Evolutionary conservation across 2,329 filamentous ascomycete genomes (phyloP).

Genomic region (Fusarium piperis): DNA sequence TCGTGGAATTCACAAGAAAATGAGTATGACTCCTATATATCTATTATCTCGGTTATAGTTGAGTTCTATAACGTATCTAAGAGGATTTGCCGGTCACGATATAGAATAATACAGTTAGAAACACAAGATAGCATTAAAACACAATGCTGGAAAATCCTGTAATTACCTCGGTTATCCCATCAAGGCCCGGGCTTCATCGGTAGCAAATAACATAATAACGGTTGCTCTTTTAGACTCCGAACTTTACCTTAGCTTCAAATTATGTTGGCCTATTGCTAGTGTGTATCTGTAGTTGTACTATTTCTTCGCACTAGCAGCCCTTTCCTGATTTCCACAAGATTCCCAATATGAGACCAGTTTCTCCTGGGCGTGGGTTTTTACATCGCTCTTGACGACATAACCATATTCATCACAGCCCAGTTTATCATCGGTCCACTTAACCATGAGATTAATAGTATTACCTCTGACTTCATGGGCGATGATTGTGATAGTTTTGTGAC

Average conservation of each 20-base stretch:
- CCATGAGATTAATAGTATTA: background rate
- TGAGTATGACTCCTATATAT: too few species aligned
- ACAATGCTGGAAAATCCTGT: too few species aligned
- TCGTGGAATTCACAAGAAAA: too few species aligned
- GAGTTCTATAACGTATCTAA: too few species aligned
- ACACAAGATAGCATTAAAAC: too few species aligned
- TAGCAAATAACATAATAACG: background rate
- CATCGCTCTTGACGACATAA: background rate
- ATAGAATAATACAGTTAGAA: too few species aligned
- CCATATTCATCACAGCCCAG: background rate
- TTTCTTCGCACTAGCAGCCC: background rate
- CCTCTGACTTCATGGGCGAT: background rate
- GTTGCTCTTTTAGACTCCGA: background rate
- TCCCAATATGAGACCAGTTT: background rate
- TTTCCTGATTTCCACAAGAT: background rate
- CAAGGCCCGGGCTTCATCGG: too few species aligned
- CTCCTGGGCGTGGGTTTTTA: background rate
- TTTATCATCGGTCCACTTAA: background rate
- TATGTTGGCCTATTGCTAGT: background rate
- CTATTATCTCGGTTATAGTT: too few species aligned
- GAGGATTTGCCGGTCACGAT: too few species aligned
- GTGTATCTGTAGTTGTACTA: background rate
- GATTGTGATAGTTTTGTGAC: background rate
- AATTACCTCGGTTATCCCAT: too few species aligned
- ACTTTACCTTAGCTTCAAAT: background rate